Conservation (phyloP, 768 basidiomycete genomes). For the Tricholoma sp. region DNA sequence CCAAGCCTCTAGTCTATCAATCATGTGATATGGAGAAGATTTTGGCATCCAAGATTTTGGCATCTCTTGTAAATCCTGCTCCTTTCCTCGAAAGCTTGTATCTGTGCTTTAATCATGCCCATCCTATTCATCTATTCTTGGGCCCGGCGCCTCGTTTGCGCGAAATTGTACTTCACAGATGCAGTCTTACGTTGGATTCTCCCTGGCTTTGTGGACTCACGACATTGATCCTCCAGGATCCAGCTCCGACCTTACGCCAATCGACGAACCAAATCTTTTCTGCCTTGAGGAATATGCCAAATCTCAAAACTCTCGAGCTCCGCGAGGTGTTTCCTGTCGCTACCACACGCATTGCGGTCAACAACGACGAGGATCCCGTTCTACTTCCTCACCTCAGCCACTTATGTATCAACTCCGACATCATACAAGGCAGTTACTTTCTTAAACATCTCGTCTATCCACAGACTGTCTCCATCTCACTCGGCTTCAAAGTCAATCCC, state of each 20-base stretch:
- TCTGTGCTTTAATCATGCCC: slow-evolving; percentile 5
- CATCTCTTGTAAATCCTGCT: background rate
- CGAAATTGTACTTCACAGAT: slow-evolving; percentile 28
- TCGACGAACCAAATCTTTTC: background rate
- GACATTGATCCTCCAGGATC: slow-evolving; percentile 31
- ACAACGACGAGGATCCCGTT: background rate
- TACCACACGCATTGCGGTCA: background rate
- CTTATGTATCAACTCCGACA: background rate
- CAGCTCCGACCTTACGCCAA: too few species aligned
- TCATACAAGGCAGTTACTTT: background rate
- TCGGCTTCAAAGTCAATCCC: background rate
- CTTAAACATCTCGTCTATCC: background rate
- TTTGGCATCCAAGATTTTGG: background rate
- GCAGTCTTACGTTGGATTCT: slow-evolving; percentile 30
- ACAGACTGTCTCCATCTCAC: background rate
- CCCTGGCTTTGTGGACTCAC: slow-evolving; percentile 28
- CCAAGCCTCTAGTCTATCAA: too few species aligned
- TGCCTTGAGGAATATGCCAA: background rate
- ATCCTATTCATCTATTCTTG: slow-evolving; percentile 23
- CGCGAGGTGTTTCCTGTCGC: background rate
- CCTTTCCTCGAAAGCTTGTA: background rate
- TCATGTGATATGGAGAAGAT: too few species aligned
- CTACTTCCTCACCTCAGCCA: background rate
- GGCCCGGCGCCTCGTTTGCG: slow-evolving; percentile 29
- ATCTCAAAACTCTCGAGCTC: background rate